phyloP scores from a whole-genome alignment of 441 rosid genomes.

The Flueggea neowawraea region DNA sequence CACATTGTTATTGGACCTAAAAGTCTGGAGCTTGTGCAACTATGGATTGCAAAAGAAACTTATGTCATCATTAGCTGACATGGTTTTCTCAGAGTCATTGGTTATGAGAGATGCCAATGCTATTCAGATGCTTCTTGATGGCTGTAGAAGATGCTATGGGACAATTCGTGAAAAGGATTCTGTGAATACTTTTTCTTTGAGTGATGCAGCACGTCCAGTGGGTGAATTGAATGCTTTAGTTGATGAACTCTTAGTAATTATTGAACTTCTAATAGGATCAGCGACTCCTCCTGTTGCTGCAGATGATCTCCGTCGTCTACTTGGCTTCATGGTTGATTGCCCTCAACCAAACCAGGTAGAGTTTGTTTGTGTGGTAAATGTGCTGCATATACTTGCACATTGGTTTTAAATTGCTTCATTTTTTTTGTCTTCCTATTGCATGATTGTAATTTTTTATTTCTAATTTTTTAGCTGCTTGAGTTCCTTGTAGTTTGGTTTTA shows the following conservation, averaged over 20 bases:
- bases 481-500: neutral
- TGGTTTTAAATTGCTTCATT: neutral
- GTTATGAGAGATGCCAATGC: constrained; percentile 98
- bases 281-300: constrained; percentile 76
- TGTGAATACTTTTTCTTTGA: constrained; percentile 56
- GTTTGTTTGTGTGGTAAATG: neutral
- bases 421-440: neutral
- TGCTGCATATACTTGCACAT: neutral
- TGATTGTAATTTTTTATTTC: neutral
- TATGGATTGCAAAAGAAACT: constrained; percentile 99
- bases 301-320: constrained; percentile 81
- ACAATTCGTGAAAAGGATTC: constrained; percentile 83
- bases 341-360: constrained; percentile 98
- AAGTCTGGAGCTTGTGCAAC: constrained; percentile 96
- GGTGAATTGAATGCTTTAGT: constrained; percentile 99
- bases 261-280: constrained; percentile 96
- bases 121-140: constrained; percentile 99
- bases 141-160: constrained; percentile 99
- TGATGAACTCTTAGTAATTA: constrained; percentile 97
- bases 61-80: constrained; percentile 95
- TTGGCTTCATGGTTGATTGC: constrained; percentile 96
- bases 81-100: constrained; percentile 94
- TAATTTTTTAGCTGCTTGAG: neutral
- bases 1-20: constrained; percentile 86
- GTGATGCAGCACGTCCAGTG: constrained; percentile 63